phyloP scores from a whole-genome alignment of 495 filamentous ascomycete species.

The Venustampulla echinocandica region DNA sequence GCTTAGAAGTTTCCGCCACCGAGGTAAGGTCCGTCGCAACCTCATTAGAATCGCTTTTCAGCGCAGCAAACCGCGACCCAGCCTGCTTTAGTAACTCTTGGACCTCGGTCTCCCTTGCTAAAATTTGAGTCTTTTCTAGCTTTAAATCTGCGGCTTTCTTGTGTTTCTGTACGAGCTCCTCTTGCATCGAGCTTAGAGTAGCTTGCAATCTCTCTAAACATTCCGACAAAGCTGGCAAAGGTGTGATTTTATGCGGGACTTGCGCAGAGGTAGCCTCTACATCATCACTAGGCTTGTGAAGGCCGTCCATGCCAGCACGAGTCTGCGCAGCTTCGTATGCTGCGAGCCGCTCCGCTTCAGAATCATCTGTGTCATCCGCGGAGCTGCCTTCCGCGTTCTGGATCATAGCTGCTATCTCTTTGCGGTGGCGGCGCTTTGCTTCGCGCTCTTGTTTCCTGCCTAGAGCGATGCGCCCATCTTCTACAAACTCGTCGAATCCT shows the following conservation, averaged over 20 bases:
- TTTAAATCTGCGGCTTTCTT: constrained; percentile 52
- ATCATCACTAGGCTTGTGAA: constrained; percentile 30
- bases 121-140: constrained; percentile 60
- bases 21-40: constrained; percentile 16
- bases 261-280: constrained; percentile 7
- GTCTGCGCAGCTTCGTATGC: constrained; percentile 90
- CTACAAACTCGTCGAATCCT: constrained; percentile 86
- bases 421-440: constrained; percentile 53
- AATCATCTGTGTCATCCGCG: constrained; percentile 59
- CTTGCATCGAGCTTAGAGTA: constrained; percentile 47
- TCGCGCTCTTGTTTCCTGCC: constrained; percentile 75
- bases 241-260: constrained; percentile 47
- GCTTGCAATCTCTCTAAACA: constrained; percentile 42
- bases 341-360: constrained; percentile 67
- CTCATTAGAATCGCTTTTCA: constrained; percentile 21
- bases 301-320: constrained; percentile 66
- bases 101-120: constrained; percentile 68
- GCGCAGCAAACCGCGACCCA: constrained; percentile 59
- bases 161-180: constrained; percentile 41
- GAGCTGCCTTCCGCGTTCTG: constrained; percentile 61
- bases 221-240: constrained; percentile 43
- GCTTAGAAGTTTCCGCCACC: constrained; percentile 23
- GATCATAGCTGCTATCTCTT: constrained; percentile 79
- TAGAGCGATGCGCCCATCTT: constrained; percentile 72
- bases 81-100: constrained; percentile 75